Conservation (phyloP, 2,329 filamentous ascomycete species). For the Tolypocladium album region DNA sequence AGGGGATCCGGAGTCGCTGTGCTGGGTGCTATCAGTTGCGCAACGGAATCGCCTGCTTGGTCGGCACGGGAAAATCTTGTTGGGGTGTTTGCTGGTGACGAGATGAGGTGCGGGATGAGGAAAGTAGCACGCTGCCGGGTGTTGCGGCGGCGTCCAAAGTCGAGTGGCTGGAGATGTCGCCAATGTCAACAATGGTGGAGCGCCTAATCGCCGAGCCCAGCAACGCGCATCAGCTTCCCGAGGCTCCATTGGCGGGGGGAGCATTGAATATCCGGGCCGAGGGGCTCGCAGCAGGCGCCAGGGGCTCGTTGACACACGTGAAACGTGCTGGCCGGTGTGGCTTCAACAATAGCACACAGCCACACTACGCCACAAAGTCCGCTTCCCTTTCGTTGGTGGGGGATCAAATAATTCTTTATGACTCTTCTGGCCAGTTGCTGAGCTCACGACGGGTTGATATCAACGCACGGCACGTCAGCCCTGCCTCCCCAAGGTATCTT, state of each 20-base stretch:
- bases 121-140: not conserved
- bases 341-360: not conserved
- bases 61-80: not conserved
- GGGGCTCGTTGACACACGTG: not conserved
- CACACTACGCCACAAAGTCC: not conserved
- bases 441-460: not conserved
- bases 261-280: constrained; percentile 6
- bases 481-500: not conserved
- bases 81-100: not conserved
- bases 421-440: constrained; percentile 1
- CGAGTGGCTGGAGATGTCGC: constrained; percentile 2
- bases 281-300: not conserved
- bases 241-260: constrained; percentile 2
- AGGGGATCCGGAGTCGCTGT: not conserved
- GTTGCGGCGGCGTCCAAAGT: not conserved
- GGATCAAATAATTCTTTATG: constrained; percentile 1
- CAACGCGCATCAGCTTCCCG: constrained; percentile 4
- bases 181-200: constrained; percentile 8
- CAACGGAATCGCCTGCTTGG: not conserved
- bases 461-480: not conserved
- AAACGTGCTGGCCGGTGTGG: not conserved
- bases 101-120: not conserved
- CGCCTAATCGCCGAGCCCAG: constrained; percentile 1
- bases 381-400: not conserved
- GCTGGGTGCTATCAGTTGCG: not conserved